Evolutionary conservation across 495 filamentous ascomycete genomes (phyloP), one percentile per base, ranked within the genome.

Genomic region (Aspergillus nanangensis): DNA sequence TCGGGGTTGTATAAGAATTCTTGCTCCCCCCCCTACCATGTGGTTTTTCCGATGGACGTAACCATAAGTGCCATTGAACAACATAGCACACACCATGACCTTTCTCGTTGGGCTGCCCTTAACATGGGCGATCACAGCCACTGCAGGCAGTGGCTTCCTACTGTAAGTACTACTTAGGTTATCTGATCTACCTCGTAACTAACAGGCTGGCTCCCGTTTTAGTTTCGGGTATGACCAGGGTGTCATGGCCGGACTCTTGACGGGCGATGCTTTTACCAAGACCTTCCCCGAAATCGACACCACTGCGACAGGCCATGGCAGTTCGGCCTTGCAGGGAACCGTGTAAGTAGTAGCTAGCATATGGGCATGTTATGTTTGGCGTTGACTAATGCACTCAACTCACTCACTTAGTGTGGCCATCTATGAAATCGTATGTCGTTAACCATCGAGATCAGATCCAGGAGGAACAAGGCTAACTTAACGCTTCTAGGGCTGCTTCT

Each of bases 401-500:
- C n/a, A n/a, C n/a, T n/a, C n/a, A 11, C 14, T 22, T 38, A 62
- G 59, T 38, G 61, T 65, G 39, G 64, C 64, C 27, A 67, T 67
- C 19, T 67, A 67, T 25, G 64, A 67, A 39, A 67, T 67, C 19
- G 61, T 64, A 46, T 33, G 61, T 55, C 14, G 13, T 17, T 17
- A 1, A 10, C 17, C 8, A 10, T n/a, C 4, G 19, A 21, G 8
- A 3, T n/a, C n/a, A n/a, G n/a, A n/a, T n/a, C n/a, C n/a, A n/a
- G n/a, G n/a, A n/a, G n/a, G n/a, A n/a, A n/a, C n/a, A 21, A 5
- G n/a, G 11, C 47, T 41, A 8, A 43, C 19, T 29, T 13, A n/a
- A n/a, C n/a, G n/a, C n/a, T 7, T 22, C 11, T 42, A 65, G 58
- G 80, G 78, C 23, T 81, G 76, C 48, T 79, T 82, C 49, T 50